Percentiles rank a stretch among this genome's conserved stretches.
Evolutionary conservation across 108 stramenopile species (phyloP).

Genomic region (Nannochloropsis oceanica): DNA sequence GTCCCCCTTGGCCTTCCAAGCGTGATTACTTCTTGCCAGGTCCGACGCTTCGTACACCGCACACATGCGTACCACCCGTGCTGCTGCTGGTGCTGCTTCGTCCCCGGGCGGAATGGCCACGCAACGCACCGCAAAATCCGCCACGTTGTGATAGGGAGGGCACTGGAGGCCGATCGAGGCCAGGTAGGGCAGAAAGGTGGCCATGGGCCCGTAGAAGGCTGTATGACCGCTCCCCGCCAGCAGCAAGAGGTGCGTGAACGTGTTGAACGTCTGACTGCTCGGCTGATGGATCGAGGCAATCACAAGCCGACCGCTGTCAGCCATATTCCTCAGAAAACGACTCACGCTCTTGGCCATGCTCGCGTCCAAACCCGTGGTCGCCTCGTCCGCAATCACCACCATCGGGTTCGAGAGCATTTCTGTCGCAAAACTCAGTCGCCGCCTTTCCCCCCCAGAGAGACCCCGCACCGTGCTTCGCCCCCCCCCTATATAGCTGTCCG

Average conservation of each 20-base stretch:
- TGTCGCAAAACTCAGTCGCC: constrained; percentile 15
- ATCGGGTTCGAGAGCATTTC: constrained; percentile 4
- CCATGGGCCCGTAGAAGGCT: background rate
- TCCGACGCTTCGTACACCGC: background rate
- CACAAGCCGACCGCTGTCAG: constrained; percentile 24
- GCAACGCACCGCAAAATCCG: background rate
- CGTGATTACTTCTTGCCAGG: background rate
- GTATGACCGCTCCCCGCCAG: background rate
- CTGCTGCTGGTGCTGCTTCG: background rate
- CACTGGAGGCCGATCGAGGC: background rate
- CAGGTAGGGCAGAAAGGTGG: background rate
- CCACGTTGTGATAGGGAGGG: background rate
- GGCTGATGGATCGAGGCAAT: constrained; percentile 38
- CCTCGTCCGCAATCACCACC: constrained; percentile 21
- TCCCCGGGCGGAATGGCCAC: background rate
- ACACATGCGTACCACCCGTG: background rate
- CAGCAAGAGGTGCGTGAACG: constrained; percentile 3
- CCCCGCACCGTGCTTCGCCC: background rate
- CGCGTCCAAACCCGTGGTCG: constrained; percentile 27
- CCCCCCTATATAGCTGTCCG: background rate
- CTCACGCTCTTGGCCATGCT: background rate
- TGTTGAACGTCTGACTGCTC: constrained; percentile 12
- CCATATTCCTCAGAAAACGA: constrained; percentile 4
- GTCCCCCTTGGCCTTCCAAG: background rate
- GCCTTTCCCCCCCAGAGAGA: constrained; percentile 31